phyloP scores from a whole-genome alignment of 345 rosid species.

The Punica granatum region DNA sequence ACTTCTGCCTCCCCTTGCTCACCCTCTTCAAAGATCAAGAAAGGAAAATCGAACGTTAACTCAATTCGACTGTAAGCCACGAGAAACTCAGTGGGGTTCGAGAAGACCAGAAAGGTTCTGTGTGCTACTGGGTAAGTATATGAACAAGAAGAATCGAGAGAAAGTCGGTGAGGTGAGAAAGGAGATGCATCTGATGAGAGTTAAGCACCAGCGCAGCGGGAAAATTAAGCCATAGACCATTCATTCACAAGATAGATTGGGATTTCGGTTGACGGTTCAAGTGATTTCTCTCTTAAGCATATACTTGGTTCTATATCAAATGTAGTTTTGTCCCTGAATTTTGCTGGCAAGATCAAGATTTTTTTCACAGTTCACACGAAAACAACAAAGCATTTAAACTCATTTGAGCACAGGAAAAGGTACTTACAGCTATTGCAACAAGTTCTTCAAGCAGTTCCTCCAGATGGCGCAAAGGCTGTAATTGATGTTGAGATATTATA shows the following conservation, averaged over 20 bases:
- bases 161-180: too few relatives aligned
- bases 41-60: too few relatives aligned
- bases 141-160: not conserved
- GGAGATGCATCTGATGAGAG: too few relatives aligned
- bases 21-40: constrained; percentile 41
- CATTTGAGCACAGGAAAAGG: not conserved
- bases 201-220: too few relatives aligned
- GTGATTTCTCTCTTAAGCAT: too few relatives aligned
- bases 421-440: constrained; percentile 82
- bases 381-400: not conserved
- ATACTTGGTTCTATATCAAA: too few relatives aligned
- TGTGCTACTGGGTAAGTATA: not conserved
- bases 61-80: not conserved
- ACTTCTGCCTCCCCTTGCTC: constrained; percentile 68
- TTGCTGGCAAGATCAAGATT: not conserved
- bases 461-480: constrained; percentile 76
- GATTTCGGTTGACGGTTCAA: too few relatives aligned
- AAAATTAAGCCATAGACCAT: too few relatives aligned
- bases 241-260: too few relatives aligned
- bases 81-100: not conserved
- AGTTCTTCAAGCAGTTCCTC: constrained; percentile 93
- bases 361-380: not conserved
- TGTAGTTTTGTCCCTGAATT: too few relatives aligned
- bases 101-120: not conserved
- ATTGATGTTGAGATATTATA: constrained; percentile 9